Conservation (phyloP, 1,139 yeast species). For the Nakaseomyces uthaithaninus region DNA sequence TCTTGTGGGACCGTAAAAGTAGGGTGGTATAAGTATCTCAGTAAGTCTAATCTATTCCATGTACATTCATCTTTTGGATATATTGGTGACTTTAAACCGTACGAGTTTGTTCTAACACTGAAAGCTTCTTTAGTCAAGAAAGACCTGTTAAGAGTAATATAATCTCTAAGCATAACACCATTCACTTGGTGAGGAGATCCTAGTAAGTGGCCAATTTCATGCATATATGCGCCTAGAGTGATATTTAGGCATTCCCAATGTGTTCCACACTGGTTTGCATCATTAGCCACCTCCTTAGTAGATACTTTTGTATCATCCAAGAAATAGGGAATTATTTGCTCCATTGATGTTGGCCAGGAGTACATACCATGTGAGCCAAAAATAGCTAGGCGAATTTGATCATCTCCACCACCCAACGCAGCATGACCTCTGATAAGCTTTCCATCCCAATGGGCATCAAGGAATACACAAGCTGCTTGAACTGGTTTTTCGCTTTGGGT, state of each 20-base stretch:
- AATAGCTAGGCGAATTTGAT: conserved; percentile 65
- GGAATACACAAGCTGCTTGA: conserved; percentile 75
- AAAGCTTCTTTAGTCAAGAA: conserved; percentile 65
- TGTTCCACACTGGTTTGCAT: conserved; percentile 73
- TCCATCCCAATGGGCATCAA: conserved; percentile 81
- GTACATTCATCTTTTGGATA: conserved; percentile 62
- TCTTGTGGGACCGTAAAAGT: conserved; percentile 69
- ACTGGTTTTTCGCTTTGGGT: conserved; percentile 39
- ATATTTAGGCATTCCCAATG: conserved; percentile 85
- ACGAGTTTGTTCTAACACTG: conserved; percentile 45
- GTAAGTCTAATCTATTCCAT: conserved; percentile 77
- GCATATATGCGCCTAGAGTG: conserved; percentile 90
- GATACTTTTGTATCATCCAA: conserved; percentile 61
- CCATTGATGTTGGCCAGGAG: conserved; percentile 78
- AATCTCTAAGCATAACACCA: conserved; percentile 89
- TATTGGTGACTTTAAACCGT: conserved; percentile 41
- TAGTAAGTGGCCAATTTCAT: conserved; percentile 83
- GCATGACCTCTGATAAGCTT: conserved; percentile 75
- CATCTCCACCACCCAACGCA: conserved; percentile 85
- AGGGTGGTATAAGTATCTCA: conserved; percentile 74
- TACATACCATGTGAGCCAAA: conserved; percentile 91
- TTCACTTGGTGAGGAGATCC: conserved; percentile 89
- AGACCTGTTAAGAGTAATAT: conserved; percentile 69
- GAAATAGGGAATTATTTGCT: conserved; percentile 59
- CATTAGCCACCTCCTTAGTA: conserved; percentile 74